Evolutionary conservation across 1,284 basidiomycete species (phyloP).

Genomic region (Clitocybe nebularis): DNA sequence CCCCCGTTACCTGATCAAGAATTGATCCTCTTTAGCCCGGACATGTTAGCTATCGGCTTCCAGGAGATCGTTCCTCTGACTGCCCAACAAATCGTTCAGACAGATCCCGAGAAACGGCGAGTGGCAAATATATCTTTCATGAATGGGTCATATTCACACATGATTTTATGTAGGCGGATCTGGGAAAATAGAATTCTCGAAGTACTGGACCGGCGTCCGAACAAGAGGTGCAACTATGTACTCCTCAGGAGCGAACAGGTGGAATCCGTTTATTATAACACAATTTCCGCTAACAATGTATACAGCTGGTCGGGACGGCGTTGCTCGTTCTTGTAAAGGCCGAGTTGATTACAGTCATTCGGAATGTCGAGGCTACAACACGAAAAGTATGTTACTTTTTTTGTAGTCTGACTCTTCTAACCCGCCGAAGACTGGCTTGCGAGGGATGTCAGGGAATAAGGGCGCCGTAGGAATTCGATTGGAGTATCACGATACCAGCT

Average conservation of each 20-base stretch:
- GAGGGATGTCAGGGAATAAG: slow-evolving; percentile 98
- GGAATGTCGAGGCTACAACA: slow-evolving; percentile 88
- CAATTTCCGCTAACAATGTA: slow-evolving; percentile 1
- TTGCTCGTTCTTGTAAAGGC: slow-evolving; percentile 83
- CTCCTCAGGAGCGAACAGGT: slow-evolving; percentile 91
- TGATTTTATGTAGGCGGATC: slow-evolving; percentile 49
- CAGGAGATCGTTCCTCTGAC: slow-evolving; percentile 98
- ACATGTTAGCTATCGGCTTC: slow-evolving; percentile 90
- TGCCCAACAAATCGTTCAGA: slow-evolving; percentile 94
- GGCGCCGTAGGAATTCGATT: slow-evolving; percentile 92
- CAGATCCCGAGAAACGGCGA: slow-evolving; percentile 91
- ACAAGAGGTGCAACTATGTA: slow-evolving; percentile 74
- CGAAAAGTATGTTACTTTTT: slow-evolving; percentile 64
- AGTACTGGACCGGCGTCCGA: slow-evolving; percentile 67
- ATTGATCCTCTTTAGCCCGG: slow-evolving; percentile 54
- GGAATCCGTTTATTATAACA: slow-evolving; percentile 1
- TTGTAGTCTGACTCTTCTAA: slow-evolving; percentile 9
- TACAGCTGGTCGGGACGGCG: slow-evolving; percentile 90
- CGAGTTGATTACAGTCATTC: slow-evolving; percentile 73
- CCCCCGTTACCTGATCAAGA: neutral
- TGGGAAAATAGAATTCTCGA: slow-evolving; percentile 89
- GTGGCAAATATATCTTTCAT: slow-evolving; percentile 7
- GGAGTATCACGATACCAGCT: slow-evolving; percentile 84
- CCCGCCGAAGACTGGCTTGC: slow-evolving; percentile 76
- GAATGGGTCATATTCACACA: neutral